phyloP scores from a whole-genome alignment of 352 stramenopile genomes.

The Pythium sp. region DNA sequence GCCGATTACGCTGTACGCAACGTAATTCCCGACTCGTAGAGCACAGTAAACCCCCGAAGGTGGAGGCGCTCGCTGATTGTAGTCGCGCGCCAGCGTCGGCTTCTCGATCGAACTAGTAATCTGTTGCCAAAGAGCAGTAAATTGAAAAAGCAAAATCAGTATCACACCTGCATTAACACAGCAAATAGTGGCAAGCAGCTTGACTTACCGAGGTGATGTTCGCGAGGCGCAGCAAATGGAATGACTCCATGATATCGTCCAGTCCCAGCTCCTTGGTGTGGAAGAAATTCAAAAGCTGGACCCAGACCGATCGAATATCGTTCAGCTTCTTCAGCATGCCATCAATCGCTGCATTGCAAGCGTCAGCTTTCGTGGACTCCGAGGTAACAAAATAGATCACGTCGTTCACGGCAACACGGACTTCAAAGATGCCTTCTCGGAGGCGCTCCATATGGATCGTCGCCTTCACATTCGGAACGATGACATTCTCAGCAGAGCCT shows the following conservation, averaged over 20 bases:
- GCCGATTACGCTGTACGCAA: constrained; percentile 48
- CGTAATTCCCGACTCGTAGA: constrained; percentile 43
- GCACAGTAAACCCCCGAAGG: constrained; percentile 26
- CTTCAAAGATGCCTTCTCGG: constrained; percentile 52
- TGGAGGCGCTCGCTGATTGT: constrained; percentile 8
- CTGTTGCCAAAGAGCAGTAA: constrained; percentile 16
- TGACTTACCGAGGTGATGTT: constrained; percentile 62
- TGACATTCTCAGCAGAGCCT: constrained; percentile 38
- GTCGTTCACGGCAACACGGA: constrained; percentile 63
- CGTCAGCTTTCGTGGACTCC: constrained; percentile 47
- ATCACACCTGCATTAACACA: neutral
- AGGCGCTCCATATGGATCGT: constrained; percentile 66
- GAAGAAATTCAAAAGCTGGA: constrained; percentile 68
- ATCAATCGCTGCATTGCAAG: constrained; percentile 59
- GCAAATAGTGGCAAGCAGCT: neutral
- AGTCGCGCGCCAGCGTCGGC: constrained; percentile 11
- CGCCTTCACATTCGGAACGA: constrained; percentile 67
- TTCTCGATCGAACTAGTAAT: constrained; percentile 41
- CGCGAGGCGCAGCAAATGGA: constrained; percentile 56
- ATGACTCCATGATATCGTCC: constrained; percentile 49
- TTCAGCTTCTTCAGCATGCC: constrained; percentile 56
- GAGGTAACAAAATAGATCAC: constrained; percentile 49
- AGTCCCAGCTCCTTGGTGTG: constrained; percentile 57
- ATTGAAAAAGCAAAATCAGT: neutral
- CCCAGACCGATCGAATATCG: constrained; percentile 50